Percentiles rank a stretch among this genome's conserved stretches.
Evolutionary conservation across 768 basidiomycete species (phyloP).

Genomic region (Trametes meyenii): DNA sequence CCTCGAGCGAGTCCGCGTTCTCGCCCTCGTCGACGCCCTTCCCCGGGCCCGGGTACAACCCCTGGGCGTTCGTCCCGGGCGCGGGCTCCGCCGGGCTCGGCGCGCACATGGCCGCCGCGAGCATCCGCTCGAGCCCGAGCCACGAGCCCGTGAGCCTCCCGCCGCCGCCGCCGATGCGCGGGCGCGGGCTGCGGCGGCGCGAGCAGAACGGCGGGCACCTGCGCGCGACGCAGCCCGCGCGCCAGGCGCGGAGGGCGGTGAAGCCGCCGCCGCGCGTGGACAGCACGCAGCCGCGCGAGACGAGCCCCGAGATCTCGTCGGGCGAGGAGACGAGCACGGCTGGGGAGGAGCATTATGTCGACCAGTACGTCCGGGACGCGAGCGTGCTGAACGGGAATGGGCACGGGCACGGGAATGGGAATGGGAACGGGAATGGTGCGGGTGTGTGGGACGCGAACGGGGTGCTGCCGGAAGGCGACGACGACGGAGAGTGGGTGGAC

Average conservation of each 20-base stretch:
- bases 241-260: constrained; percentile 34
- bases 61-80: constrained; percentile 73
- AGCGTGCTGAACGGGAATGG: constrained; percentile 11
- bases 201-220: constrained; percentile 42
- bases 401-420: constrained; percentile 26
- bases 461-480: constrained; percentile 35
- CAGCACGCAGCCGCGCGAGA: constrained; percentile 82
- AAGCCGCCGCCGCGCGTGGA: constrained; percentile 79
- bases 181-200: constrained; percentile 49
- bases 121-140: constrained; percentile 71
- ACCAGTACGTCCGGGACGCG: constrained; percentile 27
- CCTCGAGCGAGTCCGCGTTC: constrained; percentile 71
- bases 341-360: constrained; percentile 52
- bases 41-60: constrained; percentile 63
- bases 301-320: constrained; percentile 75
- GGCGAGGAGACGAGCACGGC: constrained; percentile 64
- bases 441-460: constrained; percentile 30
- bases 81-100: constrained; percentile 48
- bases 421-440: constrained; percentile 44
- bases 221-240: constrained; percentile 29
- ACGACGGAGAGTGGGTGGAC: constrained; percentile 68
- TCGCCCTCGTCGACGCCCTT: constrained; percentile 78
- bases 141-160: constrained; percentile 67
- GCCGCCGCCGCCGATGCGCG: constrained; percentile 49
- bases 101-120: constrained; percentile 48